These are phyloP conservation scores for Calamus simplicifolius DNA, from an alignment of 176 grass and related monocot genomes.

Conservation along the genomic window DNA sequence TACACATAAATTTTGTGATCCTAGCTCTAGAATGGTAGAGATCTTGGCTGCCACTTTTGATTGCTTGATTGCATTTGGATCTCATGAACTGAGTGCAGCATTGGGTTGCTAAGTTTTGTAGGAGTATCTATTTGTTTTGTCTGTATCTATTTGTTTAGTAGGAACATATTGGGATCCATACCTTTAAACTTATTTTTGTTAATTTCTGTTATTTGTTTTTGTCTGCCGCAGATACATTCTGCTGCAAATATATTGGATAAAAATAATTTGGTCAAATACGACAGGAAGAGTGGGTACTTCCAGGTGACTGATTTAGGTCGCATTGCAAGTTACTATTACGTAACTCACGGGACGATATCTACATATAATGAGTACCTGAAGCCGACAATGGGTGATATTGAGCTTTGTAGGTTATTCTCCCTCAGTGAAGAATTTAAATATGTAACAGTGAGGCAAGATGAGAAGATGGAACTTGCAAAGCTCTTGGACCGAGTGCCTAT, in stretches of 20 bases:
- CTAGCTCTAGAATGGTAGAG: too few species aligned
- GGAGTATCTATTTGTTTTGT: not conserved
- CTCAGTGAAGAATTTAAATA: constrained; percentile 98
- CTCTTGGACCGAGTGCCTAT: constrained; percentile 88
- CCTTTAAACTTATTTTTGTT: not conserved
- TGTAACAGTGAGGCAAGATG: constrained; percentile 79
- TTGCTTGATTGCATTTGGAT: too few species aligned
- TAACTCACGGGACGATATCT: constrained; percentile 85
- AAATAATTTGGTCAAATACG: constrained; percentile 90
- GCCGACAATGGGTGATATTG: constrained; percentile 95
- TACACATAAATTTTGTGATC: too few species aligned
- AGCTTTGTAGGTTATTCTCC: constrained; percentile 78
- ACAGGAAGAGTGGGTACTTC: constrained; percentile 95
- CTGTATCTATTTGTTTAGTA: not conserved
- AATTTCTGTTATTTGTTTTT: constrained; percentile 15
- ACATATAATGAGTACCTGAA: constrained; percentile 94
- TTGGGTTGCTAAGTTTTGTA: too few species aligned
- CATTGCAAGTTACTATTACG: constrained; percentile 96
- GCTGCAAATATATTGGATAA: constrained; percentile 93
- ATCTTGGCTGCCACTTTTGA: too few species aligned
- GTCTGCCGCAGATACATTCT: constrained; percentile 66
- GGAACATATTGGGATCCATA: not conserved
- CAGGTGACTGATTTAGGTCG: constrained; percentile 85
- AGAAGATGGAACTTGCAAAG: constrained; percentile 95
- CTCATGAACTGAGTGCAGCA: too few species aligned